phyloP scores from a whole-genome alignment of 192 early-diverging fungal genomes.

The Rhizophagus clarus region DNA sequence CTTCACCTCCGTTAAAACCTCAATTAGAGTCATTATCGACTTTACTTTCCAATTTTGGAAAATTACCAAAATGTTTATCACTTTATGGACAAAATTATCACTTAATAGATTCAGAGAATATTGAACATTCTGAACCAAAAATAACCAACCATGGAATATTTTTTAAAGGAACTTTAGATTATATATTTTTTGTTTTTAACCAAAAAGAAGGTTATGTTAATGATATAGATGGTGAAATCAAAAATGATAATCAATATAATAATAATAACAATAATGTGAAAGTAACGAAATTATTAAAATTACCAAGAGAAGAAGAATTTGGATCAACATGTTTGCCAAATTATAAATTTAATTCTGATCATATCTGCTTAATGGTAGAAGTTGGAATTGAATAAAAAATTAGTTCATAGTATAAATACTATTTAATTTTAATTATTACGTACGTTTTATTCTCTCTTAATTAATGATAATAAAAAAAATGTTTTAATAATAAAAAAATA shows the following conservation, averaged over 20 bases:
- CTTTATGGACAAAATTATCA: slow-evolving; percentile 15
- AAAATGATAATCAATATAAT: neutral
- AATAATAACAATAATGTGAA: neutral
- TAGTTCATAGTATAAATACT: too few relatives aligned
- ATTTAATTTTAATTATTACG: too few relatives aligned
- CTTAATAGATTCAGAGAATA: slow-evolving; percentile 22
- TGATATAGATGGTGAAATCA: neutral
- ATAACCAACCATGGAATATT: slow-evolving; percentile 6
- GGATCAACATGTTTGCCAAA: slow-evolving; percentile 7
- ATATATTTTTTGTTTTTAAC: slow-evolving; percentile 5
- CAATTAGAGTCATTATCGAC: neutral
- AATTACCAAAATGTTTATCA: slow-evolving; percentile 20
- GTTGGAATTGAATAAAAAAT: neutral
- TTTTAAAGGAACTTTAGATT: slow-evolving; percentile 24
- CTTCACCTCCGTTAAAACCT: neutral
- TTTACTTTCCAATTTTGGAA: slow-evolving; percentile 10
- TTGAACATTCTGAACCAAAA: slow-evolving; percentile 2
- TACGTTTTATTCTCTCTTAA: too few relatives aligned
- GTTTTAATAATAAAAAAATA: too few relatives aligned
- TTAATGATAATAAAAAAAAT: too few relatives aligned
- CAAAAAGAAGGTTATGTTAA: neutral
- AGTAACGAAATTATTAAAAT: slow-evolving; percentile 20
- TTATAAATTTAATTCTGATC: slow-evolving; percentile 31
- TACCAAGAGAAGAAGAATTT: slow-evolving; percentile 20
- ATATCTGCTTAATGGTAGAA: slow-evolving; percentile 28